Evolutionary conservation across 1,284 basidiomycete genomes (phyloP).

Genomic region (Takashimella tepidaria): DNA sequence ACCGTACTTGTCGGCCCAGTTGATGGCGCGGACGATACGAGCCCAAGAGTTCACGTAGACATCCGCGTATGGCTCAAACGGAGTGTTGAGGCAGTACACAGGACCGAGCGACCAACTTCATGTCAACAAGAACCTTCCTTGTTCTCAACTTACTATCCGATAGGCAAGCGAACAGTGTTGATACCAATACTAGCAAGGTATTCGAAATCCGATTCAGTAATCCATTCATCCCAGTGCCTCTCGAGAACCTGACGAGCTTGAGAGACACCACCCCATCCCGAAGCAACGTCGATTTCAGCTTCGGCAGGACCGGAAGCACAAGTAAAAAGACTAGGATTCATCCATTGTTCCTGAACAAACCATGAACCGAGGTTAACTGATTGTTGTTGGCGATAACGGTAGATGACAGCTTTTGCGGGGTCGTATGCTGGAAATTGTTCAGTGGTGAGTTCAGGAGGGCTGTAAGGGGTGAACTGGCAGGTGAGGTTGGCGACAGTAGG

Average conservation of each 20-base stretch:
- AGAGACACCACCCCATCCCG: conserved; percentile 47
- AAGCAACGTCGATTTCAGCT: conserved; percentile 51
- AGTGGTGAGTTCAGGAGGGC: conserved; percentile 27
- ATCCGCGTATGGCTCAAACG: conserved; percentile 56
- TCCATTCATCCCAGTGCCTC: conserved; percentile 73
- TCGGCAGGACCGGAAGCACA: conserved; percentile 57
- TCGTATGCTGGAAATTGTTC: conserved; percentile 55
- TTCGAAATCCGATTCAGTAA: conserved; percentile 59
- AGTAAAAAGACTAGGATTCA: conserved; percentile 63
- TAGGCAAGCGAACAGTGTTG: conserved; percentile 66
- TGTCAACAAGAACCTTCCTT: neutral
- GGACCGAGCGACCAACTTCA: conserved; percentile 54
- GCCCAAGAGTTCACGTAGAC: conserved; percentile 65
- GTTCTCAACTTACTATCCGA: conserved; percentile 53
- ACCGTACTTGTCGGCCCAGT: conserved; percentile 59
- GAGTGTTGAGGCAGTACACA: conserved; percentile 51
- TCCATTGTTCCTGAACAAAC: conserved; percentile 75
- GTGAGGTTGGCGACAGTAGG: conserved; percentile 6
- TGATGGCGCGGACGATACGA: conserved; percentile 56
- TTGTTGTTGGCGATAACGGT: conserved; percentile 61
- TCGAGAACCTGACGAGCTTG: conserved; percentile 59
- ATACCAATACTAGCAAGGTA: conserved; percentile 50
- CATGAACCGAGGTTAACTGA: conserved; percentile 65
- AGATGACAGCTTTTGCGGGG: conserved; percentile 52
- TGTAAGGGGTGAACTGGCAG: conserved; percentile 18